These are phyloP conservation scores for Hymenoscyphus fructigenus DNA, from an alignment of 2,329 filamentous ascomycete genomes.

Conservation along the genomic window DNA sequence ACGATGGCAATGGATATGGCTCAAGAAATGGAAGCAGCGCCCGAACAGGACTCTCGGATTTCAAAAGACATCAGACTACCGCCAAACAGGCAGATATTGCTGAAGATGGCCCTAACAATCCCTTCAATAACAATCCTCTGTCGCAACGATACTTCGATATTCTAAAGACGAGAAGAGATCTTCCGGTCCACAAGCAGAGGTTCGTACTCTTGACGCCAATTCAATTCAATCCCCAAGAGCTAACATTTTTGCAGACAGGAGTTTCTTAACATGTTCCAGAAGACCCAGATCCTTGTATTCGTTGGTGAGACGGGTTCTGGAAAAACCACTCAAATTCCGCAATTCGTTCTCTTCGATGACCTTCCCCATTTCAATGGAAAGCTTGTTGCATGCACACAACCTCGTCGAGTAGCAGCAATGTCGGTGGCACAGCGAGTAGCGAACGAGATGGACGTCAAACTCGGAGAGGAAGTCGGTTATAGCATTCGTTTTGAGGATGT, in stretches of 20 bases:
- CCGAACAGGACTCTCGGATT: slow-evolving; percentile 57
- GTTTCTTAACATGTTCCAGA: slow-evolving; percentile 90
- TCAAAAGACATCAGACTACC: slow-evolving; percentile 80
- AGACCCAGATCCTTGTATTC: slow-evolving; percentile 93
- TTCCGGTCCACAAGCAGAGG: slow-evolving; percentile 91
- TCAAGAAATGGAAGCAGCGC: slow-evolving; percentile 36
- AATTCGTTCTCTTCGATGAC: slow-evolving; percentile 97
- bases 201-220: slow-evolving; percentile 40
- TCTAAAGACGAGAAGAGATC: slow-evolving; percentile 74
- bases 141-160: slow-evolving; percentile 89
- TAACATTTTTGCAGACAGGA: slow-evolving; percentile 62
- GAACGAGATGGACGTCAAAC: slow-evolving; percentile 88
- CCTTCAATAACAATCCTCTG: slow-evolving; percentile 77
- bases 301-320: slow-evolving; percentile 99
- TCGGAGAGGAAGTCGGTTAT: slow-evolving; percentile 96
- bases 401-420: slow-evolving; percentile 96
- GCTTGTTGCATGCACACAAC: slow-evolving; percentile 95
- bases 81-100: slow-evolving; percentile 68
- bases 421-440: slow-evolving; percentile 97
- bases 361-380: slow-evolving; percentile 82
- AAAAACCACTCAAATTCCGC: slow-evolving; percentile 98
- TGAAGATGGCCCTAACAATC: slow-evolving; percentile 80
- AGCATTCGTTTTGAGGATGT: slow-evolving; percentile 98
- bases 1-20: slow-evolving; percentile 38
- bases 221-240: slow-evolving; percentile 6